Conservation (phyloP, 345 rosid genomes). For the Heritiera fomes region DNA sequence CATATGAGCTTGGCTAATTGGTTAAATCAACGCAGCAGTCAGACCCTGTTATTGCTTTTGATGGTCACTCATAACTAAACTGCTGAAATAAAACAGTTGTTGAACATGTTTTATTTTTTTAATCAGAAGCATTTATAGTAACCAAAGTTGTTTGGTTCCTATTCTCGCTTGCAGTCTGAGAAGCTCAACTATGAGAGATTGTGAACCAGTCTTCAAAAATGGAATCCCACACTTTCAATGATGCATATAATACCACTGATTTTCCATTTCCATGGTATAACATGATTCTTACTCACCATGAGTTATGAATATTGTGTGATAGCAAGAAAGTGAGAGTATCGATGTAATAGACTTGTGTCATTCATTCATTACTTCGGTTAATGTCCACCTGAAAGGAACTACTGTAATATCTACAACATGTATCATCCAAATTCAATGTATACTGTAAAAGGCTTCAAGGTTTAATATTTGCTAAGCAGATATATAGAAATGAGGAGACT, state of each 20-base stretch:
- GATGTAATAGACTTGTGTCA: background rate
- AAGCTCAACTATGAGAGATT: conserved; percentile 47
- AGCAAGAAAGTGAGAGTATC: background rate
- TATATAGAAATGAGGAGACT: no score
- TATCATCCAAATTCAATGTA: background rate
- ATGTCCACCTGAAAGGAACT: background rate
- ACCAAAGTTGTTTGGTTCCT: background rate
- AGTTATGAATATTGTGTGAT: conserved; percentile 15
- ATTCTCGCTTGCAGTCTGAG: conserved; percentile 61
- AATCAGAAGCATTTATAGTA: background rate
- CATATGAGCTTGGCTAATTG: background rate
- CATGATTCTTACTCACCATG: background rate
- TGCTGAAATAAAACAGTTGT: background rate
- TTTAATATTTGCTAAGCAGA: background rate
- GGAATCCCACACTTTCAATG: conserved; percentile 11
- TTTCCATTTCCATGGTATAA: conserved; percentile 1
- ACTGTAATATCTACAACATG: background rate
- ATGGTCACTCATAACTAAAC: background rate
- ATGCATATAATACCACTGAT: background rate
- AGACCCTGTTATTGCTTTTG: background rate
- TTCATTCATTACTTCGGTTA: conserved; percentile 8
- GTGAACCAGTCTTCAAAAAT: background rate
- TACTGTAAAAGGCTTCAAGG: background rate
- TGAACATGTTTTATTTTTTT: background rate
- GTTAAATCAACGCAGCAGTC: background rate